A percentile compares a stretch with the other conserved stretches of the same genome.
Conservation (phyloP, 1,139 yeast genomes). For the Candida sanyaensis region DNA sequence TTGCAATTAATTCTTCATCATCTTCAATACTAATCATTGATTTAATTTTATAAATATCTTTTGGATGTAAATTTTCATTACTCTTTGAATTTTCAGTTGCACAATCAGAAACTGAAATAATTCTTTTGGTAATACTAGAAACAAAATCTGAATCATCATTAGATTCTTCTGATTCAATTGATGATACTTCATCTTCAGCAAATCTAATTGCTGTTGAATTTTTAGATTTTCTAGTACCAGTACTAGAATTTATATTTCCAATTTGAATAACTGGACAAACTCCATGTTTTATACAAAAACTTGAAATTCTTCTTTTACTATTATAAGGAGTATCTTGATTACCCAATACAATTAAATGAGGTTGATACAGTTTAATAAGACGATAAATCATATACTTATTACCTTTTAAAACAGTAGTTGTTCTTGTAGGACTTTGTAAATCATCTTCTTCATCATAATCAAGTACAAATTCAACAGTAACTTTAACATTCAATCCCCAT, state of each 20-base stretch:
- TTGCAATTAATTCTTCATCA: constrained; percentile 24
- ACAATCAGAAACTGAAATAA: constrained; percentile 25
- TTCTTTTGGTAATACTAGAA: constrained; percentile 5
- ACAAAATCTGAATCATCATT: not conserved
- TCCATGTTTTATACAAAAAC: constrained; percentile 21
- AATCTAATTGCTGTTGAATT: constrained; percentile 8
- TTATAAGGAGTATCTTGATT: constrained; percentile 15
- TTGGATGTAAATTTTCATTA: constrained; percentile 17
- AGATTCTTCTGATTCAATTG: constrained; percentile 18
- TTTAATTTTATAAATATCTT: constrained; percentile 43
- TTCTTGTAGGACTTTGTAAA: not conserved
- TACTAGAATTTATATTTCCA: constrained; percentile 18
- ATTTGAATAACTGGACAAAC: constrained; percentile 43
- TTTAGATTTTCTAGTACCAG: not conserved
- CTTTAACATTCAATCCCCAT: constrained; percentile 37
- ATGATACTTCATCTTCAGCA: not conserved
- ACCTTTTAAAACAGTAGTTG: constrained; percentile 20
- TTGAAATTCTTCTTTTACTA: no score
- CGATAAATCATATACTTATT: constrained; percentile 39
- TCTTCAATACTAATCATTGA: constrained; percentile 38
- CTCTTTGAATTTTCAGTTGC: constrained; percentile 21
- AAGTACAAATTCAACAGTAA: constrained; percentile 56
- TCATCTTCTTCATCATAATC: constrained; percentile 19
- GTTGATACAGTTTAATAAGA: constrained; percentile 44
- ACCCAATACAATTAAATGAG: constrained; percentile 40